Conservation (phyloP, 2,329 filamentous ascomycete species). For the Penicillium decumbens region DNA sequence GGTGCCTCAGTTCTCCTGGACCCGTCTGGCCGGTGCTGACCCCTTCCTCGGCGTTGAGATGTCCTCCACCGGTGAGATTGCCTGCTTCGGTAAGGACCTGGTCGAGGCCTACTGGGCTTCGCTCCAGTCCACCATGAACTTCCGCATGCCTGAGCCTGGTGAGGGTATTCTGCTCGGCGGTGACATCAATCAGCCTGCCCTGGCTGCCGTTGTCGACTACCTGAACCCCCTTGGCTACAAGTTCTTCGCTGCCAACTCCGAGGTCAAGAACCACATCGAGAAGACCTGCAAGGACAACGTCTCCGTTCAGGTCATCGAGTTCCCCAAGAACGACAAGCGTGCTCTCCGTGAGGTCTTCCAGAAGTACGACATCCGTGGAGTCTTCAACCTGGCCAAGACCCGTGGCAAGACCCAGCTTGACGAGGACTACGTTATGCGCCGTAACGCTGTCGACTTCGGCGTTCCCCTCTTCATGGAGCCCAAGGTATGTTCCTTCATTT, state of each 20-base stretch:
- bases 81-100: slow-evolving; percentile 94
- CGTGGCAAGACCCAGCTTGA: slow-evolving; percentile 80
- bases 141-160: slow-evolving; percentile 89
- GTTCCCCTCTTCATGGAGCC: slow-evolving; percentile 98
- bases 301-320: slow-evolving; percentile 84
- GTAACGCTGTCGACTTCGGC: slow-evolving; percentile 97
- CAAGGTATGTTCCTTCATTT: slow-evolving; percentile 60
- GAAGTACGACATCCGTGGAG: slow-evolving; percentile 93
- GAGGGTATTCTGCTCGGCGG: slow-evolving; percentile 95
- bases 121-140: slow-evolving; percentile 97
- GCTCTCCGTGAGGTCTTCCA: slow-evolving; percentile 90
- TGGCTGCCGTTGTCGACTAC: slow-evolving; percentile 79
- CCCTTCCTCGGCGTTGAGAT: slow-evolving; percentile 98
- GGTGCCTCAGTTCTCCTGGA: slow-evolving; percentile 99
- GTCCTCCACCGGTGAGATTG: slow-evolving; percentile 95
- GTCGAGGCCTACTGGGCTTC: slow-evolving; percentile 98
- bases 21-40: slow-evolving; percentile 91
- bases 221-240: slow-evolving; percentile 89
- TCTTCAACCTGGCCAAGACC: slow-evolving; percentile 86
- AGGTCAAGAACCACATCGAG: slow-evolving; percentile 82
- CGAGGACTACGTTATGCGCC: slow-evolving; percentile 96
- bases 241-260: slow-evolving; percentile 75
- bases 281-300: slow-evolving; percentile 61
- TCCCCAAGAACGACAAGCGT: slow-evolving; percentile 94
- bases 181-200: slow-evolving; percentile 64